Evolutionary conservation across 352 stramenopile genomes (phyloP).

Genomic region (Globisporangium perplexum): DNA sequence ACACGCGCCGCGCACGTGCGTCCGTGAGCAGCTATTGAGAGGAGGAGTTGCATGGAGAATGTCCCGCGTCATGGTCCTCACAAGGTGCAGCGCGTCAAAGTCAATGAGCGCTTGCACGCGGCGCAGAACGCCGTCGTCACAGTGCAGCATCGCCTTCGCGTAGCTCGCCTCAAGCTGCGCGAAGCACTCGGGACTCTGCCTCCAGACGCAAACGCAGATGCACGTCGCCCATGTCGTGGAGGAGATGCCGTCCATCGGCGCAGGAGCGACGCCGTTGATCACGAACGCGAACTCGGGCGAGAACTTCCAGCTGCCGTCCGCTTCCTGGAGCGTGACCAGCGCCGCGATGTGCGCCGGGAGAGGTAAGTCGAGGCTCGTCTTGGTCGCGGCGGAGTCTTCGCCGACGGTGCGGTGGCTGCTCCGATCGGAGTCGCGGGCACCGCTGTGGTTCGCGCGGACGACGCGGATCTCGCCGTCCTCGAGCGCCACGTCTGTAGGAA

Average conservation of each 20-base stretch:
- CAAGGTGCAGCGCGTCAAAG: slow-evolving; percentile 29
- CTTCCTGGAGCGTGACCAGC: slow-evolving; percentile 41
- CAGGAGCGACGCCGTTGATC: slow-evolving; percentile 35
- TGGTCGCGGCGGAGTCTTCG: neutral
- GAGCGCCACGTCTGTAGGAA: slow-evolving; percentile 34
- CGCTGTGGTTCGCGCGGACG: slow-evolving; percentile 5
- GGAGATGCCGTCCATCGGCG: slow-evolving; percentile 38
- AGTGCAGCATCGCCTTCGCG: slow-evolving; percentile 51
- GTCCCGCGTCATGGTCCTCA: slow-evolving; percentile 5
- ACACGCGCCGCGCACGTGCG: neutral
- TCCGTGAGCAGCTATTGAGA: neutral
- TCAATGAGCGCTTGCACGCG: slow-evolving; percentile 36
- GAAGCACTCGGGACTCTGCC: slow-evolving; percentile 60
- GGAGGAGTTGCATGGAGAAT: neutral
- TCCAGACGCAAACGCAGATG: slow-evolving; percentile 44
- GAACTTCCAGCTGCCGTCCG: slow-evolving; percentile 61
- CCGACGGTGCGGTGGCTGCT: neutral
- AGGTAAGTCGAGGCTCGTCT: slow-evolving; percentile 9
- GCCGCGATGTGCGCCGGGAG: slow-evolving; percentile 36
- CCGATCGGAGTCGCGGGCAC: too few relatives aligned
- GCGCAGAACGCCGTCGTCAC: slow-evolving; percentile 47
- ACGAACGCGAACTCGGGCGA: slow-evolving; percentile 49
- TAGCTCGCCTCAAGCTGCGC: slow-evolving; percentile 47
- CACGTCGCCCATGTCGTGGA: slow-evolving; percentile 54
- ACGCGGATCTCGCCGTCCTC: slow-evolving; percentile 34